Percentiles rank a stretch among this genome's conserved stretches.
phyloP scores from a whole-genome alignment of 2,329 filamentous ascomycete species.

The Trichoderma breve region DNA sequence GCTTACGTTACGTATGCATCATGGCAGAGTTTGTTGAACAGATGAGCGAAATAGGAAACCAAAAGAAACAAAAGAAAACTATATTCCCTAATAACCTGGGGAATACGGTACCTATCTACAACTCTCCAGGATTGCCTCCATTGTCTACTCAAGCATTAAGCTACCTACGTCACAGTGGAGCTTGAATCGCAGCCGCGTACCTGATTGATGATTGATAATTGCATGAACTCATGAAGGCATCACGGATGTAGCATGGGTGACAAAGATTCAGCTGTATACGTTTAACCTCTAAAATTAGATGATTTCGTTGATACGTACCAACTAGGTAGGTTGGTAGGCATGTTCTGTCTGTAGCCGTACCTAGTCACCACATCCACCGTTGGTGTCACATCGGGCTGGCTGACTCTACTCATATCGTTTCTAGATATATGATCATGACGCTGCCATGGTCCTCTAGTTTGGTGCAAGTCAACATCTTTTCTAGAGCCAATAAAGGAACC shows the following conservation, averaged over 20 bases:
- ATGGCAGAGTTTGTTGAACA: neutral
- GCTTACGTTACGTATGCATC: slow-evolving; percentile 10
- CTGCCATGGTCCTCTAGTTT: neutral
- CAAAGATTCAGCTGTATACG: neutral
- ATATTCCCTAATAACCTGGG: neutral
- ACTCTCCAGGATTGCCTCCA: neutral
- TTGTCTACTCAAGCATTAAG: neutral
- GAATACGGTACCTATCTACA: neutral
- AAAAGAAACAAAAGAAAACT: neutral
- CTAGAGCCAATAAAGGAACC: neutral
- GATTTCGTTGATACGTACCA: neutral
- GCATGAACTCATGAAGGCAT: neutral
- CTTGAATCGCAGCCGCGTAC: neutral
- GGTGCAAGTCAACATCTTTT: neutral
- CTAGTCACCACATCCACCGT: neutral
- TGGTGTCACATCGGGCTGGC: neutral
- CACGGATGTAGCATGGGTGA: neutral
- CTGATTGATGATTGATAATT: neutral
- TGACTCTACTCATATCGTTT: neutral
- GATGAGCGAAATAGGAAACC: neutral
- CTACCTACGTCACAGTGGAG: slow-evolving; percentile 6
- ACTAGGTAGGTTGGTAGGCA: neutral
- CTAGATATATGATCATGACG: neutral
- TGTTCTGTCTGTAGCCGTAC: neutral
- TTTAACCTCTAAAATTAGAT: neutral